Base-by-base conservation (phyloP, 257 asterid genomes). In the Osmanthus fragrans region DNA sequence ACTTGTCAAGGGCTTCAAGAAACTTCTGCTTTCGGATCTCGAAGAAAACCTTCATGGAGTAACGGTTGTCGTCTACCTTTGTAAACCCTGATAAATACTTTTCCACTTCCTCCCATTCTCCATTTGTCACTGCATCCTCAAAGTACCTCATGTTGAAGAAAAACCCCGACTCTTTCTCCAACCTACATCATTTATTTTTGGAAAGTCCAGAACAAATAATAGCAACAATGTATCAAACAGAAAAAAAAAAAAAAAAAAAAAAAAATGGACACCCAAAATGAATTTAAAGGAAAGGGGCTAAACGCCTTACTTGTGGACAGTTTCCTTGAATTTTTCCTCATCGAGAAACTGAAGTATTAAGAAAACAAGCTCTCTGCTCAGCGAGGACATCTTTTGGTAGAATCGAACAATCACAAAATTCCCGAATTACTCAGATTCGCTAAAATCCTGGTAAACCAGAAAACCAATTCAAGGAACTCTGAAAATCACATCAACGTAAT, bases 111-210 rank as follows among this genome's bases (percentile, higher is more conserved):
- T 87, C 91, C 92, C 91, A 87, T 34, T 91, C 90, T 18, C 93
- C 97, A 69, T 85, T 84, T 32, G 81, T 77, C 77, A 88, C 88
- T 6, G 78, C 54, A 2, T 89, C 89, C 83, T 91, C 92, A 68
- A 91, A 84, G 71, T 91, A 84, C 77, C 81, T 86, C 86, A 89
- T 78, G 80, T 86, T 86, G 85, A 91, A 91, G 89, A 79, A 89
- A 42, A 85, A 76, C 21, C 94, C 89, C 0, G 92, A 91, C 51
- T 91, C 96, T 81, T 85, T 86, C 91, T 91, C 96, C 88, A 87
- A 77, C 27, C 96, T 89, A 77, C 69, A 83, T 56, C 12, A 10
- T 56, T 64, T 60, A 82, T 77, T 40, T 30, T 82, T 73, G 30
- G 76, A 73, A 77, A 73, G 30, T 73, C 73, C 11, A 74, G 42